A percentile compares a stretch with the other conserved stretches of the same genome.
These are phyloP conservation scores for Groenewaldozyma sp. DNA, from an alignment of 1,139 yeast genomes.

Conservation along the genomic window DNA sequence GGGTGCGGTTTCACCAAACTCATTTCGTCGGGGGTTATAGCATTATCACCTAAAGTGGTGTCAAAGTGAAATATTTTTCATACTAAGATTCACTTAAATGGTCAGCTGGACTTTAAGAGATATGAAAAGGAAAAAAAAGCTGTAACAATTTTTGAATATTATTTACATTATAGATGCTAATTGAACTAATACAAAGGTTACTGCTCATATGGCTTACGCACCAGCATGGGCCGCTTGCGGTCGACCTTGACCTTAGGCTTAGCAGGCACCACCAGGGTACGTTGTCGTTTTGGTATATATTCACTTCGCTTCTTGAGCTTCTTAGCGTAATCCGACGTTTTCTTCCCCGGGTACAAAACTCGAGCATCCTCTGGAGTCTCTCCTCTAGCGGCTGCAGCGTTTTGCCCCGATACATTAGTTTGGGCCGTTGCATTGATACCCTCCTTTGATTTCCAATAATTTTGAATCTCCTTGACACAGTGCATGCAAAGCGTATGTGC, in stretches of 20 bases:
- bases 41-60: too few species aligned
- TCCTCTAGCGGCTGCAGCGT: conserved; percentile 37
- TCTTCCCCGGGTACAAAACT: conserved; percentile 70
- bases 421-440: conserved; percentile 11
- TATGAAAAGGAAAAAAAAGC: not conserved
- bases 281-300: conserved; percentile 55
- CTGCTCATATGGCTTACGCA: not conserved
- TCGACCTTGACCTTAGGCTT: conserved; percentile 1
- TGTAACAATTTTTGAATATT: too few species aligned
- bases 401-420: conserved; percentile 31
- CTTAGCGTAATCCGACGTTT: conserved; percentile 41
- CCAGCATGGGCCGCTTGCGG: conserved; percentile 1
- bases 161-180: too few species aligned
- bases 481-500: conserved; percentile 89
- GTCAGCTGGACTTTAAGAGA: too few species aligned
- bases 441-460: conserved; percentile 47
- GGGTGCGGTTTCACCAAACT: conserved; percentile 45
- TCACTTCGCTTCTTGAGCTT: conserved; percentile 47
- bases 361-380: conserved; percentile 44
- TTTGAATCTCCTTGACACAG: conserved; percentile 74
- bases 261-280: conserved; percentile 38
- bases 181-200: too few species aligned
- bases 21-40: too few species aligned
- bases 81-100: too few species aligned
- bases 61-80: too few species aligned